Base-by-base conservation (phyloP, 2,329 filamentous ascomycete genomes). In the Lasiodiplodia citricola region DNA sequence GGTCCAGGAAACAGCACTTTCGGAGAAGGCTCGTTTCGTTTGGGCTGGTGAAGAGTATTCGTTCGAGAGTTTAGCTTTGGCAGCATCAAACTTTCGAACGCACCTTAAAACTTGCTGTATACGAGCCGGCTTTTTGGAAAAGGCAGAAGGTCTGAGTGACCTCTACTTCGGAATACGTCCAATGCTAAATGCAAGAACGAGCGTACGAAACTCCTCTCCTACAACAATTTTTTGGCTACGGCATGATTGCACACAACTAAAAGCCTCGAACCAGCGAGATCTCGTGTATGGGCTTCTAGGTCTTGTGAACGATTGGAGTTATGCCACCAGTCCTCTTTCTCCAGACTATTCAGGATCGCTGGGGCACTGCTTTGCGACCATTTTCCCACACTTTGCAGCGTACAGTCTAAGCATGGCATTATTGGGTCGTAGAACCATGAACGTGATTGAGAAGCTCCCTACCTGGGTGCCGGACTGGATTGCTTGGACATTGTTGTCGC, bases 381-480 rank as follows among this genome's bases (percentile, higher is more conserved):
- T 11, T 1, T 23, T 25, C 21, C 31, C 28, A 11, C 18, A 6
- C 2, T 23, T 52, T 11, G 1, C 18, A 6, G 0, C n/a, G 6
- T 1, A 8, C 8, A 1, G 44, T 31, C 10, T 16, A 3, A n/a
- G 13, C 21, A 0, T 1, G 1, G 56, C 31, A 11, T 21, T 60
- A 10, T 5, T 11, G 4, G 56, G 56, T 11, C 31, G 56, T 5
- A n/a, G 56, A 16, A 10, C 35, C 4, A 14, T 16, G 3, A 21
- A 60, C 4, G 13, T 10, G 8, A 13, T 13, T 14, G 1, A 16
- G 11, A 35, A 6, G 2, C 56, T 58, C 3, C 31, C 56, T 2
- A 41, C 35, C n/a, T 37, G 56, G 56, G 8, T 58, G n/a, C 56
- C 35, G 18, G 56, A 58, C 18, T 58, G 56, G 56, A 38, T 44